Evolutionary conservation across 192 early-diverging fungal genomes (phyloP).

Genomic region (Podila clonocystis): DNA sequence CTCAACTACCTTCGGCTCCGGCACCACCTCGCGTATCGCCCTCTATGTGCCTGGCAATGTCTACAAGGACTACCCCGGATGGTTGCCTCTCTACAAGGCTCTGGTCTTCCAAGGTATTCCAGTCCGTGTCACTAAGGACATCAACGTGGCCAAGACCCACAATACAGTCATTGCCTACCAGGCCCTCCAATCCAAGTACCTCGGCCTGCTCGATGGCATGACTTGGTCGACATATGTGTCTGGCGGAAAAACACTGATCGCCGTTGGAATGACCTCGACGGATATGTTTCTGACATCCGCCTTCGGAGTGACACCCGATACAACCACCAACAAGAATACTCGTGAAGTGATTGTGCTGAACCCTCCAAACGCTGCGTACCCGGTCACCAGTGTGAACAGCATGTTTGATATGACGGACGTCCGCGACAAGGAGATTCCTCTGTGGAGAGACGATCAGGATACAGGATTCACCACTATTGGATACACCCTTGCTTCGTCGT

Average conservation of each 20-base stretch:
- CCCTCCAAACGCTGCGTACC: slow-evolving; percentile 1
- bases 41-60: slow-evolving; percentile 18
- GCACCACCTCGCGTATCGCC: slow-evolving; percentile 17
- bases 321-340: slow-evolving; percentile 4
- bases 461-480: slow-evolving; percentile 21
- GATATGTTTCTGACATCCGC: not conserved
- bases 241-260: slow-evolving; percentile 19
- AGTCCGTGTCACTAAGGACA: slow-evolving; percentile 17
- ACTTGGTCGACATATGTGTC: slow-evolving; percentile 11
- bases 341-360: slow-evolving; percentile 3
- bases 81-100: slow-evolving; percentile 24
- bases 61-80: slow-evolving; percentile 20
- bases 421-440: slow-evolving; percentile 13
- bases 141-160: slow-evolving; percentile 14
- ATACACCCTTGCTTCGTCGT: not conserved
- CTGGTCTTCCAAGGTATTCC: slow-evolving; percentile 24
- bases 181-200: slow-evolving; percentile 10
- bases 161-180: slow-evolving; percentile 19
- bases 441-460: not conserved
- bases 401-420: slow-evolving; percentile 9
- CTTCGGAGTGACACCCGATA: slow-evolving; percentile 6
- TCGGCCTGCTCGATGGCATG: not conserved
- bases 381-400: slow-evolving; percentile 8
- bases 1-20: slow-evolving; percentile 4
- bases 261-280: slow-evolving; percentile 19